Evolutionary conservation across 805 yeast species (phyloP), one percentile per base, ranked within the genome.

Genomic region (Kockiozyma suomiensis): DNA sequence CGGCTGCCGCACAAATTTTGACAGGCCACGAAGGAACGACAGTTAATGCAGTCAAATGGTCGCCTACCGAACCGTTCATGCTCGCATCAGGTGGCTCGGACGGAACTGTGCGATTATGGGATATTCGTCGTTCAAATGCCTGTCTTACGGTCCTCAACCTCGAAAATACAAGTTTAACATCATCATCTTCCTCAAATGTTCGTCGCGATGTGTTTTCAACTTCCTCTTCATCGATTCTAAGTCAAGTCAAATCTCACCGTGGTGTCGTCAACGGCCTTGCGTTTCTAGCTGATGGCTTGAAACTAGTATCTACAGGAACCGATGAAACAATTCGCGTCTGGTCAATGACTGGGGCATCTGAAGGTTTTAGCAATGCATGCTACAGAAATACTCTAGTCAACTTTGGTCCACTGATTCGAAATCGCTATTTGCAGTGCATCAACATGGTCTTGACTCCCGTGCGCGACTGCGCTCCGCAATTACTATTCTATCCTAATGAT

Each of bases 91-190:
- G 96, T 0, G 91, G 93, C 21, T 80, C 83, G 17, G 90, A 87
- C 66, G 97, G 97, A 0, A 85, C 85, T 48, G 85, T 88, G 7
- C 80, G 88, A 54, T 70, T 92, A 0, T 92, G 97, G 97, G 98
- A 92, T 70, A 81, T 90, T 10, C 75, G 98, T 49, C 75, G 87
- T 50, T 82, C 89, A 25, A 77, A 79, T 17, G 81, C 87, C 37
- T 86, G 90, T 68, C 72, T 89, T 25, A 79, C 85, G 46, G 78
- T 84, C 15, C 73, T 90, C 59, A 92, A 90, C 69, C 76, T 83
- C 76, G 72, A 78, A 42, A 68, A 62, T 61, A 56, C 50, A 43
- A 13, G 28, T 13, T 47, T 45, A 48, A 54, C 50, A 50, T 23
- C 46, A 7, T 3, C 38, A 33, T 13, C 12, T 4, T 33, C 38